Evolutionary conservation across 1,284 basidiomycete genomes (phyloP).

Genomic region (Ceratobasidium sp.): DNA sequence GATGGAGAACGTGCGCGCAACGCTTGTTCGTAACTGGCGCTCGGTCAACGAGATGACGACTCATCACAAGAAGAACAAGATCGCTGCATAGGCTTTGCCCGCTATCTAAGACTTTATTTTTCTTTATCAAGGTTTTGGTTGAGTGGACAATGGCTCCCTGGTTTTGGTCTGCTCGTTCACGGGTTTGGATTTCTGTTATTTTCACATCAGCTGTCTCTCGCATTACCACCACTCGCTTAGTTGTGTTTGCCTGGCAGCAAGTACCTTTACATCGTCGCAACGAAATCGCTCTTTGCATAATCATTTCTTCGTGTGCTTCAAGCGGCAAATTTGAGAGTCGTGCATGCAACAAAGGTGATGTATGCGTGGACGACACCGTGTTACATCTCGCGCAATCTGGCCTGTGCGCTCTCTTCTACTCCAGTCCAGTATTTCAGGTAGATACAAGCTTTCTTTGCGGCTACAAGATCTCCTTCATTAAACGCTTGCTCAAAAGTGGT

Average conservation of each 20-base stretch:
- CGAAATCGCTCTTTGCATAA: conserved; percentile 12
- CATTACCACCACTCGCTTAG: conserved; percentile 12
- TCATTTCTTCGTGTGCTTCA: background rate
- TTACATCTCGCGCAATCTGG: conserved; percentile 14
- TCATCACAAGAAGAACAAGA: conserved; percentile 35
- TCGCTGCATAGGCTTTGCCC: conserved; percentile 7
- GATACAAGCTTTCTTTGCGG: conserved; percentile 67
- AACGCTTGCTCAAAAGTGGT: conserved; percentile 62
- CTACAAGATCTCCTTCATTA: conserved; percentile 61
- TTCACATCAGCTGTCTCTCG: background rate
- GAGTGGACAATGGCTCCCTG: conserved; percentile 1
- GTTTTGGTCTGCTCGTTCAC: background rate
- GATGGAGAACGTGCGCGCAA: conserved; percentile 18
- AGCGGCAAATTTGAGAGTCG: background rate
- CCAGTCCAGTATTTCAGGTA: conserved; percentile 78
- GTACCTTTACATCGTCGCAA: conserved; percentile 22
- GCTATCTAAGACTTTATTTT: background rate
- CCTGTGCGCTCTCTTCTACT: conserved; percentile 71
- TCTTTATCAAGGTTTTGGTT: background rate
- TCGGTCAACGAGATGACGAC: conserved; percentile 32
- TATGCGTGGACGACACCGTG: background rate
- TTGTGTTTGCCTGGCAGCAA: conserved; percentile 40
- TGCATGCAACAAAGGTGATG: background rate
- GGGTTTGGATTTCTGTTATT: background rate
- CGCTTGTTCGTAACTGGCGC: conserved; percentile 33